Percentiles rank a stretch among this genome's conserved stretches.
Conservation (phyloP, 257 asterid species). For the Lavandula angustifolia region DNA sequence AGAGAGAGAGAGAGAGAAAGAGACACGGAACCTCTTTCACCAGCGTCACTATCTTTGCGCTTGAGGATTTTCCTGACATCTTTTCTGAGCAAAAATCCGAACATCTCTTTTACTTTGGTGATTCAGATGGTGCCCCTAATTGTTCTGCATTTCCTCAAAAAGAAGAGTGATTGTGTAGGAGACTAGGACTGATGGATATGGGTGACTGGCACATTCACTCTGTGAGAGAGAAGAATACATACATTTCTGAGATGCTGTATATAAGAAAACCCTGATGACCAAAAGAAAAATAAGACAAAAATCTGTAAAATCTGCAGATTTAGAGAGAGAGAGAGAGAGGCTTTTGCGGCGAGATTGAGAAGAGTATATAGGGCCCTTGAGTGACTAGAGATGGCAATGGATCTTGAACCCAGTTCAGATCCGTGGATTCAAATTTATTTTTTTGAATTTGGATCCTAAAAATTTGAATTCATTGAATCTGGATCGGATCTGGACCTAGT, state of each 20-base stretch:
- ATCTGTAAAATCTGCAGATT: slow-evolving; percentile 35
- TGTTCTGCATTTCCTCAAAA: slow-evolving; percentile 35
- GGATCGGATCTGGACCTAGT: no score
- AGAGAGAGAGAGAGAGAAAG: background rate
- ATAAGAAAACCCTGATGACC: slow-evolving; percentile 26
- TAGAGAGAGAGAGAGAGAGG: slow-evolving; percentile 42
- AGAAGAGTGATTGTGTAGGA: slow-evolving; percentile 16
- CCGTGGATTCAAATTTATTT: no score
- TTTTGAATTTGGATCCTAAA: no score
- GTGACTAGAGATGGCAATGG: no score
- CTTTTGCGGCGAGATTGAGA: slow-evolving; percentile 56
- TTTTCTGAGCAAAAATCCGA: slow-evolving; percentile 63
- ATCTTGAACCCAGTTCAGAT: no score
- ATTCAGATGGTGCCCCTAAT: slow-evolving; percentile 24
- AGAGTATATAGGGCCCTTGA: slow-evolving; percentile 24
- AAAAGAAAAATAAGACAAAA: slow-evolving; percentile 27
- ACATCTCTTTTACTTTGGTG: slow-evolving; percentile 41
- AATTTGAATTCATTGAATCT: no score
- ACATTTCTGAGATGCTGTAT: slow-evolving; percentile 26
- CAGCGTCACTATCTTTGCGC: slow-evolving; percentile 97
- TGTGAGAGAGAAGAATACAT: slow-evolving; percentile 21
- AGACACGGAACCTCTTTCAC: slow-evolving; percentile 64
- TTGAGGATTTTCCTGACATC: slow-evolving; percentile 84
- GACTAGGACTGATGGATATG: background rate
- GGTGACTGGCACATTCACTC: slow-evolving; percentile 15